Evolutionary conservation across 2,329 filamentous ascomycete species (phyloP), one percentile per base, ranked within the genome.

Genomic region (Penicillium sp.): DNA sequence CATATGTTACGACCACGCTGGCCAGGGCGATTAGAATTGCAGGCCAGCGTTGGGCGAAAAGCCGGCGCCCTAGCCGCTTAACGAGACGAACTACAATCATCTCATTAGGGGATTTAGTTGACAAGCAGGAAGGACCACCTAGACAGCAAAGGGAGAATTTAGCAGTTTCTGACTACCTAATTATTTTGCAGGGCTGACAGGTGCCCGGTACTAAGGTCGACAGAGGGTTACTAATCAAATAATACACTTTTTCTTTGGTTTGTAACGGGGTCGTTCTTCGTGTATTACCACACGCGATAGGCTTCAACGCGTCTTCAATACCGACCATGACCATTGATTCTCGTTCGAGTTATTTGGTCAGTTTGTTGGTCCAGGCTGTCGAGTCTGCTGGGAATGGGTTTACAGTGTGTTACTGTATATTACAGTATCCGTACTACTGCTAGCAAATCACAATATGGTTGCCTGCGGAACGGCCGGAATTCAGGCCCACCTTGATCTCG

Each of bases 1-100:
- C 51, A 10, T 47, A 54, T 55, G n/a, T 26, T 61, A 68, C 15
- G 60, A 62, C 12, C 68, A 62, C 22, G 13, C 51, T 22, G 30
- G 37, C 26, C 7, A 24, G 5, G 51, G 51, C 26, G 22, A 12
- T 10, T 7, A 54, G 37, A 19, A 38, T 38, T 5, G 35, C 22
- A 12, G 35, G 51, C 51, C 35, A 49, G 7, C 24, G 28, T n/a
- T 17, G 13, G 8, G 45, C 42, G 15, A 19, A 22, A 22, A 54
- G 51, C 15, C 24, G 51, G 35, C 51, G 51, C 35, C 19, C 51
- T 12, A 40, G 19, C 22, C 51, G 51, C 51, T 28, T 40, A 2
- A 54, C 22, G 17, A 40, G 35, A 40, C 51, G 51, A 24, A 54
- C 35, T 5, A 42, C 22, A 19, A 54, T 28, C 51, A 54, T 54